phyloP scores from a whole-genome alignment of 2,329 filamentous ascomycete species.

The Neonectria punicea region DNA sequence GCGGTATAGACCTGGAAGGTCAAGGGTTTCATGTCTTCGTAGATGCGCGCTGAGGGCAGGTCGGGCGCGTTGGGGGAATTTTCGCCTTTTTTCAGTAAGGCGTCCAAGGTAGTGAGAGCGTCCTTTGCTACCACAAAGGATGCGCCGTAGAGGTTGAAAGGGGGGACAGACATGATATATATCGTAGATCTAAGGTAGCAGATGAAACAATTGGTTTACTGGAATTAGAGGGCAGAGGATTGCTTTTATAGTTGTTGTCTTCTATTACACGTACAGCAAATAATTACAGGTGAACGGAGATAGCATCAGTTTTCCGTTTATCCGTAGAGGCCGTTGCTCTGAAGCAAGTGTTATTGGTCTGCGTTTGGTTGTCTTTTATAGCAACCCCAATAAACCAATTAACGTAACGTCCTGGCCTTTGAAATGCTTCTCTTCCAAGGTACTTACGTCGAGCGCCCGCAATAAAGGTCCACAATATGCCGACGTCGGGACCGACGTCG shows the following conservation, averaged over 20 bases:
- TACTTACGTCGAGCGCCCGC: not conserved
- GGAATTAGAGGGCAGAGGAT: not conserved
- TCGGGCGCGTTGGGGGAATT: conserved; percentile 43
- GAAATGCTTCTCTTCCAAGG: not conserved
- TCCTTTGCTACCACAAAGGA: not conserved
- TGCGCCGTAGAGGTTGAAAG: not conserved
- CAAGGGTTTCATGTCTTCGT: conserved; percentile 53
- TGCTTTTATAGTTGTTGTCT: not conserved
- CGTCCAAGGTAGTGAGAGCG: not conserved
- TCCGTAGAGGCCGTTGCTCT: not conserved
- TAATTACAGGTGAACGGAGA: not conserved
- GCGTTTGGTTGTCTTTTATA: not conserved
- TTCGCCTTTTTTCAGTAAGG: conserved; percentile 34
- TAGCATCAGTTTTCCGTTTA: not conserved
- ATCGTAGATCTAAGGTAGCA: not conserved
- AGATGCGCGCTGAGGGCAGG: conserved; percentile 46
- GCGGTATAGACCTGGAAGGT: conserved; percentile 49
- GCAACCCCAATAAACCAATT: not conserved
- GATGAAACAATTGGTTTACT: not conserved
- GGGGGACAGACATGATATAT: not conserved
- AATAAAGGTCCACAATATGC: not conserved
- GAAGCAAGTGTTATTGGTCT: not conserved
- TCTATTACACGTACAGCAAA: not conserved
- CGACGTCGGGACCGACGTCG: not conserved
- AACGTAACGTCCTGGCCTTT: not conserved